phyloP scores from a whole-genome alignment of 768 basidiomycete genomes.

The Trametes maxima region DNA sequence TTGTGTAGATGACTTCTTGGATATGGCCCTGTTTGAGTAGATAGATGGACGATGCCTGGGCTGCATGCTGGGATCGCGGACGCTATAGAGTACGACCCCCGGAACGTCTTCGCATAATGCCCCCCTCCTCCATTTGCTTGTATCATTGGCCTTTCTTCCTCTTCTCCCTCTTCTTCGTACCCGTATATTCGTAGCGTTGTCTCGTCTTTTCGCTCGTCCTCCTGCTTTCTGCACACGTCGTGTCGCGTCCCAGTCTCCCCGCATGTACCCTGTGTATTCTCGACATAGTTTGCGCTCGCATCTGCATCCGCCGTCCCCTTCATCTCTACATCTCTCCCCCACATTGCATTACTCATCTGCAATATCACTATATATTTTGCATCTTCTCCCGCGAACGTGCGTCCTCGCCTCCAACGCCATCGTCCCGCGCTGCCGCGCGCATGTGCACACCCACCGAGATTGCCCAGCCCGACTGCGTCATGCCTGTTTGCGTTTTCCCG shows the following conservation, averaged over 20 bases:
- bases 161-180: background rate
- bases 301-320: background rate
- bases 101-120: conserved; percentile 5
- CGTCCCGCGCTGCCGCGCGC: too few relatives aligned
- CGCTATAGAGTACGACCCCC: conserved; percentile 10
- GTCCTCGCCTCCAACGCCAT: background rate
- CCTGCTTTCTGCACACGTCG: conserved; percentile 4
- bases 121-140: background rate
- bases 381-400: background rate
- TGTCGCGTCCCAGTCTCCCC: background rate
- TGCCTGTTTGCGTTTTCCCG: background rate
- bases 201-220: background rate
- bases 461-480: background rate
- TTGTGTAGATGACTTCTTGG: background rate
- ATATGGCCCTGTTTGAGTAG: background rate
- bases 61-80: conserved; percentile 18
- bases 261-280: conserved; percentile 16
- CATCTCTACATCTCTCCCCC: background rate
- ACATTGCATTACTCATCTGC: background rate
- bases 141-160: background rate
- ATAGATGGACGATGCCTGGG: conserved; percentile 14
- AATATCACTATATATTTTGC: conserved; percentile 5
- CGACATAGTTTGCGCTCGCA: conserved; percentile 7
- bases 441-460: background rate
- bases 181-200: background rate